Conservation (phyloP, 2,329 filamentous ascomycete genomes). For the Sphaceloma murrayae region DNA sequence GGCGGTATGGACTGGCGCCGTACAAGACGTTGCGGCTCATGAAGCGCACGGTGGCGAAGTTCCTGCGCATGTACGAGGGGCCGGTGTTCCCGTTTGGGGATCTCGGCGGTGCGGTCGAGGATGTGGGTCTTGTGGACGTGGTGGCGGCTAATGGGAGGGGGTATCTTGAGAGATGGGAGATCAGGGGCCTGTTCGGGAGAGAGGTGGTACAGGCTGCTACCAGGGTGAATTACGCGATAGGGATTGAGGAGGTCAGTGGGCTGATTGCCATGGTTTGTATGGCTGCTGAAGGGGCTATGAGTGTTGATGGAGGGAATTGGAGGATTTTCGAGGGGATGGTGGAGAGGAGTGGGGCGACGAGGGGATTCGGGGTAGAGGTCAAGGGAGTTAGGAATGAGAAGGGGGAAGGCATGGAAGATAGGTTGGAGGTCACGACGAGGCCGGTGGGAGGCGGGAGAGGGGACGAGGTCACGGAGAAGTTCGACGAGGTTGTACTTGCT, state of each 20-base stretch:
- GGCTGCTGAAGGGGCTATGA: conserved; percentile 73
- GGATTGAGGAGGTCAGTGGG: conserved; percentile 76
- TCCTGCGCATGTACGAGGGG: conserved; percentile 68
- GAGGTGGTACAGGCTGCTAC: conserved; percentile 88
- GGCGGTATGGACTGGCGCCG: conserved; percentile 76
- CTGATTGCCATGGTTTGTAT: conserved; percentile 87
- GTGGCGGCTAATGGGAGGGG: conserved; percentile 65
- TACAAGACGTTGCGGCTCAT: conserved; percentile 64
- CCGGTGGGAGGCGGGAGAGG: conserved; percentile 16
- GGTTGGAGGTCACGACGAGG: neutral
- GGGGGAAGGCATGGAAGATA: conserved; percentile 30
- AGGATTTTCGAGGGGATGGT: conserved; percentile 83
- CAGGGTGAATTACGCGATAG: conserved; percentile 89
- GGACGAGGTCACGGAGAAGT: conserved; percentile 31
- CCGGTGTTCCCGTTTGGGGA: conserved; percentile 79
- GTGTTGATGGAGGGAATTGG: conserved; percentile 83
- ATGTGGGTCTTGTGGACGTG: conserved; percentile 55
- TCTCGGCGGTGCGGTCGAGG: conserved; percentile 57
- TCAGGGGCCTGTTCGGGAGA: conserved; percentile 57
- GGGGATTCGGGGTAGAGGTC: conserved; percentile 61
- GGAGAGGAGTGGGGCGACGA: conserved; percentile 48
- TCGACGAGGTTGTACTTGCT: conserved; percentile 75
- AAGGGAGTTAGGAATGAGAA: conserved; percentile 41
- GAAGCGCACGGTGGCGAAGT: conserved; percentile 59
- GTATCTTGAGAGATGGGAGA: conserved; percentile 57